Percentiles rank a stretch among this genome's conserved stretches.
These are phyloP conservation scores for Cydonia oblonga DNA, from an alignment of 331 rosid species.

Conservation along the genomic window DNA sequence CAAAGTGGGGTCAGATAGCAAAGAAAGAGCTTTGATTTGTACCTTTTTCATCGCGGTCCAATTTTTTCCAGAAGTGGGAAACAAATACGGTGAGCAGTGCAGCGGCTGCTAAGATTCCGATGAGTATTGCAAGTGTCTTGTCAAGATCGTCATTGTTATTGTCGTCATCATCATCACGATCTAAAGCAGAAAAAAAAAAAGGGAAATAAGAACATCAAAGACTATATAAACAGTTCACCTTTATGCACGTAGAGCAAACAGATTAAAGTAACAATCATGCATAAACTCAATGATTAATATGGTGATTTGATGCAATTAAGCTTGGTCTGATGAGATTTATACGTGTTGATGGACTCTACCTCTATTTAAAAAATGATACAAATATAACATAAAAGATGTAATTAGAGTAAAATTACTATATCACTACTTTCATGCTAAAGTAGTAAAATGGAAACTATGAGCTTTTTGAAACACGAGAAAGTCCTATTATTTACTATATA, in stretches of 20 bases:
- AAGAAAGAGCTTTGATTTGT: not conserved
- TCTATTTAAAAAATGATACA: no score
- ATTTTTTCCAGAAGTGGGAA: conserved; percentile 45
- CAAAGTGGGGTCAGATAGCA: no score
- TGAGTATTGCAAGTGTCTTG: conserved; percentile 69
- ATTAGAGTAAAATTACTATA: rapidly evolving
- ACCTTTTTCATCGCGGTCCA: conserved; percentile 19
- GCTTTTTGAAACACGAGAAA: not conserved
- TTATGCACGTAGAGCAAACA: conserved; percentile 1
- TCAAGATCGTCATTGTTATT: conserved; percentile 47
- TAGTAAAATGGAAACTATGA: not conserved
- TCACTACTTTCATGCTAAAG: not conserved
- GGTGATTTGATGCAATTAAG: not conserved
- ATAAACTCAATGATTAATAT: not conserved
- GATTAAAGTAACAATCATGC: not conserved
- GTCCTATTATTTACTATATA: not conserved
- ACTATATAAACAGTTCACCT: not conserved
- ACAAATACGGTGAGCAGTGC: conserved; percentile 56
- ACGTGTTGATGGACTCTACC: rapidly evolving
- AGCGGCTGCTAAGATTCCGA: conserved; percentile 74
- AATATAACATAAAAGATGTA: no score
- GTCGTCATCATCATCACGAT: conserved; percentile 11
- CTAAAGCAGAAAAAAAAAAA: not conserved
- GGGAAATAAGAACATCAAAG: not conserved
- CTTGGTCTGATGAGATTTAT: not conserved